These are phyloP conservation scores for Lunularia cruciata DNA, from an alignment of 225 moss, liverwort and hornwort species.

Conservation along the genomic window DNA sequence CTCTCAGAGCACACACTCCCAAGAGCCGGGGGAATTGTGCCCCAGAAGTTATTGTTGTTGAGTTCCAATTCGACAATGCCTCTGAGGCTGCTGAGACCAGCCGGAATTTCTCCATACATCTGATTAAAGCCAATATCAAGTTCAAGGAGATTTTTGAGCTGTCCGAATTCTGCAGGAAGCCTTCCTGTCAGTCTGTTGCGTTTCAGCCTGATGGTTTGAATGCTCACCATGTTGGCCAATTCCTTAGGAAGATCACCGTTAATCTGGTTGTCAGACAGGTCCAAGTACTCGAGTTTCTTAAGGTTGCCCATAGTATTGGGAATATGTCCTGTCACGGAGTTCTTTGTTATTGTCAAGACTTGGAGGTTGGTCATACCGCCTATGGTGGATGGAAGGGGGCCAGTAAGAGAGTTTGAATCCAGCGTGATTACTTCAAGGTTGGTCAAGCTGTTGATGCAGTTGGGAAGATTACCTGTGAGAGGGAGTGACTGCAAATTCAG, in stretches of 20 bases:
- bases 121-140: neutral
- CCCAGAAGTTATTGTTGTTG: constrained; percentile 20
- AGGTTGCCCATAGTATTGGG: constrained; percentile 14
- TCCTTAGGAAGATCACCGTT: constrained; percentile 10
- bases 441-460: constrained; percentile 14
- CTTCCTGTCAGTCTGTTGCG: neutral
- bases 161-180: neutral
- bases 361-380: neutral
- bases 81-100: neutral
- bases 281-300: neutral
- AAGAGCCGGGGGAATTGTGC: constrained; percentile 18
- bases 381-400: constrained; percentile 10
- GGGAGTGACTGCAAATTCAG: neutral
- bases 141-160: neutral
- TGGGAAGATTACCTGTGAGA: constrained; percentile 10
- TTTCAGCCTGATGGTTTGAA: neutral
- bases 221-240: neutral
- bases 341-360: neutral
- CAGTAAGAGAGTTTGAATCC: constrained; percentile 19
- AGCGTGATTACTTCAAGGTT: neutral
- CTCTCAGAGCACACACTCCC: constrained; percentile 1
- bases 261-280: constrained; percentile 2
- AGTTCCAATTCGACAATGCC: neutral
- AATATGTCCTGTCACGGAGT: constrained; percentile 20
- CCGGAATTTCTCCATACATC: constrained; percentile 2